phyloP scores from a whole-genome alignment of 345 rosid species.

The Fremontodendron californicum region DNA sequence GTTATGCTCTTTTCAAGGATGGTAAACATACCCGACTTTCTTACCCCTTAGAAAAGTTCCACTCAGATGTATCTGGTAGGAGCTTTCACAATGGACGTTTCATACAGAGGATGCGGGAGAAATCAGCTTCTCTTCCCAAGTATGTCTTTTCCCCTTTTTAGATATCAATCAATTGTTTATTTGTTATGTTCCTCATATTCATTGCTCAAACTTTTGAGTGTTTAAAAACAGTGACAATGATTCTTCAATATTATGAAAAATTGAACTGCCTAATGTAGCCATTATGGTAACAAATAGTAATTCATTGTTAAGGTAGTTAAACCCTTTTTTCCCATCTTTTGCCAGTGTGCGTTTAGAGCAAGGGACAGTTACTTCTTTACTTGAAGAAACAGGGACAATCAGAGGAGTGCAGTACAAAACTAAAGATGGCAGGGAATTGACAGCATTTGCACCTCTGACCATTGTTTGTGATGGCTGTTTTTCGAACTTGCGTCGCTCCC shows the following conservation, averaged over 20 bases:
- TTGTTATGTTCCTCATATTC: not conserved
- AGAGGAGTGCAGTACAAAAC: slow-evolving; percentile 73
- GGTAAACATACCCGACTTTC: too few relatives aligned
- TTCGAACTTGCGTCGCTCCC: slow-evolving; percentile 71
- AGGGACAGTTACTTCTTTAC: slow-evolving; percentile 66
- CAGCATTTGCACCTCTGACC: slow-evolving; percentile 59
- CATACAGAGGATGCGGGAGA: too few relatives aligned
- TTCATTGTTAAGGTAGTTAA: not conserved
- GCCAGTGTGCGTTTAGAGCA: slow-evolving; percentile 63
- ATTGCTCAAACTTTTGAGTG: not conserved
- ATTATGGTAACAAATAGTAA: not conserved
- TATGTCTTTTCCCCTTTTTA: not conserved
- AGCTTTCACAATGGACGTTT: too few relatives aligned
- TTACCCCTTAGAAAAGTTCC: too few relatives aligned
- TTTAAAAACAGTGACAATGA: not conserved
- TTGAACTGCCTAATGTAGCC: not conserved
- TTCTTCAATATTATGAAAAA: not conserved
- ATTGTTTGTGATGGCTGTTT: slow-evolving; percentile 77
- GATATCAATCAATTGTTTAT: not conserved
- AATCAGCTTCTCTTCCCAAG: slow-evolving; percentile 44
- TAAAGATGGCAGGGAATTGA: slow-evolving; percentile 45
- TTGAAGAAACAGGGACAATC: slow-evolving; percentile 57
- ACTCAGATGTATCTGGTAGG: too few relatives aligned
- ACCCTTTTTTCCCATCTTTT: not conserved
- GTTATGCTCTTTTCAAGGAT: slow-evolving; percentile 41